phyloP scores from a whole-genome alignment of 2,329 filamentous ascomycete species.

The Apiospora koreana region DNA sequence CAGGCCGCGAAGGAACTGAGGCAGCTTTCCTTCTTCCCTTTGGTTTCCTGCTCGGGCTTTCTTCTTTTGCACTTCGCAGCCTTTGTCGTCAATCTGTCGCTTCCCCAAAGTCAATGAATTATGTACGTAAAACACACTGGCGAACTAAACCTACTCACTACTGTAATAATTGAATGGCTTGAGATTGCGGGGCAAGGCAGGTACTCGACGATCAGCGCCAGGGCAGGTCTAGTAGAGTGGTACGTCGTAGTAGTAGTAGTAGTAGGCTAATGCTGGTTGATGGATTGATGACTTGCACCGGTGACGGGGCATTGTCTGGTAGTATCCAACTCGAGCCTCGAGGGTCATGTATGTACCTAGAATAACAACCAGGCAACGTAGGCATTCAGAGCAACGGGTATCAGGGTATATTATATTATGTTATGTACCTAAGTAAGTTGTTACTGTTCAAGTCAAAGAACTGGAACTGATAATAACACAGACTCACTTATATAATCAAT shows the following conservation, averaged over 20 bases:
- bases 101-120: neutral
- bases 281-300: constrained; percentile 1
- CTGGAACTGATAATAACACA: no score
- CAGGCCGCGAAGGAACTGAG: neutral
- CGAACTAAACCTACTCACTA: no score
- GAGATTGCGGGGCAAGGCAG: constrained; percentile 8
- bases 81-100: neutral
- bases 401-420: no score
- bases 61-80: neutral
- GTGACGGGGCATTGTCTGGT: no score
- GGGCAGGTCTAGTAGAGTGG: neutral
- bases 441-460: no score
- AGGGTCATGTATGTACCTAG: no score
- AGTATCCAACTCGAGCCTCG: no score
- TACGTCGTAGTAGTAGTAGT: no score
- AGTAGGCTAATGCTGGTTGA: neutral
- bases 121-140: neutral
- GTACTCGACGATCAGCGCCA: neutral
- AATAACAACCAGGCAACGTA: no score
- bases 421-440: no score
- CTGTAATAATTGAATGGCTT: neutral
- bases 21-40: neutral
- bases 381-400: no score
- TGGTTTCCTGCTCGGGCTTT: neutral
- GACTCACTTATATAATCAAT: no score